Conservation (phyloP, 2,329 filamentous ascomycete species). For the Whalleya microplaca region DNA sequence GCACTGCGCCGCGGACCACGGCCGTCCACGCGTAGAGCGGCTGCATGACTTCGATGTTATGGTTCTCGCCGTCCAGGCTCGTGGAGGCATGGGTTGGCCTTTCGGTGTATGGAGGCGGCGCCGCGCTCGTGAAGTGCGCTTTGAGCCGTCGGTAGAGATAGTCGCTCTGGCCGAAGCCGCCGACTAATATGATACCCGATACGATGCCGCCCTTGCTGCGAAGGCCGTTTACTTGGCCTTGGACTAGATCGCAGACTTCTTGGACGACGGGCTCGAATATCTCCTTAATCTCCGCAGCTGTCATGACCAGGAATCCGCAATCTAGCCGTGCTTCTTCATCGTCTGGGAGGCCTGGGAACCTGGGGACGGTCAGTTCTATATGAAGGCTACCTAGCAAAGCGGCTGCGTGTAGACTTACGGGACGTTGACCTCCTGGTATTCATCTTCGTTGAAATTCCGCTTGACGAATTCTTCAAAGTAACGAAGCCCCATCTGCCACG, state of each 20-base stretch:
- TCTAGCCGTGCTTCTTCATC: slow-evolving; percentile 76
- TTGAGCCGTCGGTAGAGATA: slow-evolving; percentile 75
- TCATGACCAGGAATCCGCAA: slow-evolving; percentile 76
- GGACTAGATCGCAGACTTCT: slow-evolving; percentile 69
- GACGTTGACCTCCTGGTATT: slow-evolving; percentile 76
- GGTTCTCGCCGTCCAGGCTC: slow-evolving; percentile 50
- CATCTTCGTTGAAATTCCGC: slow-evolving; percentile 79
- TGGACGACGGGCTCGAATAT: slow-evolving; percentile 78
- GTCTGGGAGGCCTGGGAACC: slow-evolving; percentile 74
- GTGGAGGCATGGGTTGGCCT: slow-evolving; percentile 66
- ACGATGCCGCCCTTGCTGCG: slow-evolving; percentile 64
- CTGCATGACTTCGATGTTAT: slow-evolving; percentile 78
- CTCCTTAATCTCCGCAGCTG: slow-evolving; percentile 68
- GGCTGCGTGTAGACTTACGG: slow-evolving; percentile 52
- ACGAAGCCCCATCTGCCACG: slow-evolving; percentile 77
- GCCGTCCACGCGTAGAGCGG: slow-evolving; percentile 82
- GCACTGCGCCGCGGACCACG: slow-evolving; percentile 75
- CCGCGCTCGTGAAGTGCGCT: slow-evolving; percentile 64
- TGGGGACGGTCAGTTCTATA: slow-evolving; percentile 32
- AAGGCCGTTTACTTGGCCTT: slow-evolving; percentile 68
- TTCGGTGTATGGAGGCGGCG: slow-evolving; percentile 68
- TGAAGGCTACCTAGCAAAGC: neutral
- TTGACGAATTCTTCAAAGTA: slow-evolving; percentile 89
- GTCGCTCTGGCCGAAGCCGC: slow-evolving; percentile 80
- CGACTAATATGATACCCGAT: slow-evolving; percentile 78